Evolutionary conservation across 441 rosid genomes (phyloP), one percentile per base, ranked within the genome.

Genomic region (Euphorbia schlechtendalii): DNA sequence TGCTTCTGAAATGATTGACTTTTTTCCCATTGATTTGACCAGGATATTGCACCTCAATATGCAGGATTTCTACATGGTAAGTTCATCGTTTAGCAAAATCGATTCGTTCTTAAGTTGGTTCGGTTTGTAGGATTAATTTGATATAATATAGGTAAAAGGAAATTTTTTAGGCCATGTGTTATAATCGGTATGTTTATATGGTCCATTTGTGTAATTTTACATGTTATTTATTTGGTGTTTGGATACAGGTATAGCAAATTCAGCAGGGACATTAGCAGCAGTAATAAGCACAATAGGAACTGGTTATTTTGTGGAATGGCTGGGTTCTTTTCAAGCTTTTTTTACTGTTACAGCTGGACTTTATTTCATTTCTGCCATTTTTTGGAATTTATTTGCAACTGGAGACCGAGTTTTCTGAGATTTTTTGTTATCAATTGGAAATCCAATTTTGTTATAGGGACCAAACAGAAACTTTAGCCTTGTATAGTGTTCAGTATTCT

Each of bases 281-380:
- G 90, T 89, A 73, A 62, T 94, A 54, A 87, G 99, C 80, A 90
- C 99, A 10, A 85, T 89, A 7, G 99, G 99, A 53, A 89, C 99
- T 0, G 97, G 97, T 14, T 94, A 82, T 64, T 94, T 89, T 2
- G 97, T 91, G n/a, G 82, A 89, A 56, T 82, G 96, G 94, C 77
- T 89, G 0, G 97, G 99, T 53, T 94, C 97, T 11, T 94, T 89
- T 28, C 96, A 89, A 76, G 96, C 92, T 40, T 94, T 94, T 58
- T 82, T 94, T 56, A 81, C 75, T 0, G 76, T 89, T 49, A 90
- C 99, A 0, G 92, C 96, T 15, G 82, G 72, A n/a, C 90, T 94
- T 20, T 87, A 91, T 71, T 87, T 94, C 70, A 64, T 65, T 43
- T 38, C 94, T 8, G 69, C 96, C 41, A 68, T 89, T 54, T 94